phyloP scores from a whole-genome alignment of 2,329 filamentous ascomycete species.

The Blumeria graminis region DNA sequence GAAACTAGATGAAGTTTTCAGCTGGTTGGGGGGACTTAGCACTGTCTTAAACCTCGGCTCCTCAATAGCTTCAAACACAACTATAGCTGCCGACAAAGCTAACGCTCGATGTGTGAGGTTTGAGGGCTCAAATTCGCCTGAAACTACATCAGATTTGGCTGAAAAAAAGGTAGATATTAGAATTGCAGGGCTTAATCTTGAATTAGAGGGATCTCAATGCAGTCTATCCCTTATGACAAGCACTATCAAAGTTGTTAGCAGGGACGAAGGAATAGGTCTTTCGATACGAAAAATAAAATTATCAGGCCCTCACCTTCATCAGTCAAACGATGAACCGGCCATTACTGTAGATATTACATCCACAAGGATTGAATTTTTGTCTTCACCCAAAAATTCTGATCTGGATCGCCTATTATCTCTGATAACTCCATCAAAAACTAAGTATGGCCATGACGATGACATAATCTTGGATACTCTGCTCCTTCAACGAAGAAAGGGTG shows the following conservation, averaged over 20 bases:
- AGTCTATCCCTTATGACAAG: slow-evolving; percentile 52
- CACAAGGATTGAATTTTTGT: slow-evolving; percentile 48
- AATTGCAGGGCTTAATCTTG: slow-evolving; percentile 51
- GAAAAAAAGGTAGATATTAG: slow-evolving; percentile 46
- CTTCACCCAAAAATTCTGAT: slow-evolving; percentile 52
- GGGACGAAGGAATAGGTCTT: slow-evolving; percentile 46
- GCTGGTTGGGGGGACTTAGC: slow-evolving; percentile 76
- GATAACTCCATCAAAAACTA: slow-evolving; percentile 76
- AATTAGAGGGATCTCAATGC: slow-evolving; percentile 56
- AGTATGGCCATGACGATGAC: slow-evolving; percentile 70
- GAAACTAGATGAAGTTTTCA: slow-evolving; percentile 62
- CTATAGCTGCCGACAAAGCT: slow-evolving; percentile 20
- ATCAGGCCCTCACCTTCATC: slow-evolving; percentile 40
- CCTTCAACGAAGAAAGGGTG: slow-evolving; percentile 64
- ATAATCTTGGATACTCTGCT: slow-evolving; percentile 85
- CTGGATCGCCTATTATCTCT: slow-evolving; percentile 61
- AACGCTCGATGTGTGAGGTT: slow-evolving; percentile 36
- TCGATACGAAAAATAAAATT: slow-evolving; percentile 55
- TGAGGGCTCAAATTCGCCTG: slow-evolving; percentile 19
- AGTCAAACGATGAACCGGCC: slow-evolving; percentile 29
- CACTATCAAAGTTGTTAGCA: slow-evolving; percentile 56
- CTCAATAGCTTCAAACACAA: slow-evolving; percentile 55
- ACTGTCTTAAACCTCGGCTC: slow-evolving; percentile 72
- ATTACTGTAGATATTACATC: slow-evolving; percentile 38
- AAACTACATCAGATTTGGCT: slow-evolving; percentile 10